A percentile compares a stretch with the other conserved stretches of the same genome.
Evolutionary conservation across 352 stramenopile genomes (phyloP).

Genomic region (Phytophthora tentaculata): DNA sequence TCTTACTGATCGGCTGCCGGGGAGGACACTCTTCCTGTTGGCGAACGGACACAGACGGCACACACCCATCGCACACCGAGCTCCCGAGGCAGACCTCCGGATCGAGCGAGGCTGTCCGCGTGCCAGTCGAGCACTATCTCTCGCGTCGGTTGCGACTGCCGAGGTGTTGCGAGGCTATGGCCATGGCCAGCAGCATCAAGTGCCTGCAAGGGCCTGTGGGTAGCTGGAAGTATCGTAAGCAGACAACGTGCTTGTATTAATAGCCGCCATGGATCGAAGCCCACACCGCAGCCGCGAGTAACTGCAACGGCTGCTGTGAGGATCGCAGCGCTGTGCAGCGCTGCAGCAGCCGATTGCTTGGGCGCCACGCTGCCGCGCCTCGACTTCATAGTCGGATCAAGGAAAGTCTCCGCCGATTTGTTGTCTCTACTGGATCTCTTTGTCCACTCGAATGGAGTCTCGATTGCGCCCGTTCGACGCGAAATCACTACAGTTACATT

Average conservation of each 20-base stretch:
- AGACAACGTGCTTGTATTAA: background rate
- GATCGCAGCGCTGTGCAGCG: conserved; percentile 12
- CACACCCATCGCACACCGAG: conserved; percentile 10
- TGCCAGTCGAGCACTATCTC: conserved; percentile 33
- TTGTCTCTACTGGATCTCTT: conserved; percentile 33
- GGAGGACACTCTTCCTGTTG: conserved; percentile 35
- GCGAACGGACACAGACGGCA: conserved; percentile 5
- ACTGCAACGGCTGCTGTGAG: background rate
- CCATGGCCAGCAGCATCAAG: background rate
- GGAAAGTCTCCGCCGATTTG: conserved; percentile 30
- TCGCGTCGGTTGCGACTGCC: conserved; percentile 20
- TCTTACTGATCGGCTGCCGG: conserved; percentile 35
- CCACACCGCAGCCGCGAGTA: conserved; percentile 1
- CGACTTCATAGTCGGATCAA: conserved; percentile 26
- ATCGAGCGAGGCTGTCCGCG: conserved; percentile 12
- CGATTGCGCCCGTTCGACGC: conserved; percentile 17
- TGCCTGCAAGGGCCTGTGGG: conserved; percentile 2
- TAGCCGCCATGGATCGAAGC: background rate
- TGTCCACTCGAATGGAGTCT: too few species aligned
- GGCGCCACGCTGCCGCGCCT: conserved; percentile 21
- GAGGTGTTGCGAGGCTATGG: conserved; percentile 8
- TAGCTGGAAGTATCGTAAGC: background rate
- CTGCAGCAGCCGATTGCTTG: background rate
- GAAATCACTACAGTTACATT: conserved; percentile 5
- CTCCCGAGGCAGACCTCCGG: conserved; percentile 24